These are phyloP conservation scores for Fraxinus albicans DNA, from an alignment of 305 asterid species.

Conservation along the genomic window DNA sequence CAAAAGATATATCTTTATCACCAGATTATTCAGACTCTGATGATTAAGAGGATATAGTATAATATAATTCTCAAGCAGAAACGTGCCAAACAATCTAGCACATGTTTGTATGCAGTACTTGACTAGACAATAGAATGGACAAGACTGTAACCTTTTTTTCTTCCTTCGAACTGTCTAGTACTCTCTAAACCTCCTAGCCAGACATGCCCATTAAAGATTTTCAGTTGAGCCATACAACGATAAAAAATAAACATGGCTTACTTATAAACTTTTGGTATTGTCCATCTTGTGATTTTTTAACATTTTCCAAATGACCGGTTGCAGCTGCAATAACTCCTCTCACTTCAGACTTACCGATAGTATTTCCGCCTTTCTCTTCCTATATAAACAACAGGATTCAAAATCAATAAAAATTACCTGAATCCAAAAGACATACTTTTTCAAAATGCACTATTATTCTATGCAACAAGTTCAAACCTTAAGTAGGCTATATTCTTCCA, in stretches of 20 bases:
- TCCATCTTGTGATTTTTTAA: slow-evolving; percentile 54
- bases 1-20: background rate
- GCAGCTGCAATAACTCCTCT: slow-evolving; percentile 37
- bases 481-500: slow-evolving; percentile 47
- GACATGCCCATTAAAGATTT: background rate
- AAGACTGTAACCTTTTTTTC: background rate
- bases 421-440: slow-evolving; percentile 3
- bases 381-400: slow-evolving; percentile 23
- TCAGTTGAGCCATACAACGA: background rate
- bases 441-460: background rate
- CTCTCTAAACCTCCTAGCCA: background rate
- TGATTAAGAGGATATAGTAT: background rate
- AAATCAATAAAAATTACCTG: background rate
- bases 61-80: slow-evolving; percentile 1
- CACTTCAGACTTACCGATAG: slow-evolving; percentile 31
- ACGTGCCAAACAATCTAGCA: slow-evolving; percentile 9
- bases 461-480: slow-evolving; percentile 46
- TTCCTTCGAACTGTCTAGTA: background rate
- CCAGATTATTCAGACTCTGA: background rate
- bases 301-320: slow-evolving; percentile 42
- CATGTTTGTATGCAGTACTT: background rate
- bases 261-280: slow-evolving; percentile 52
- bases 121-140: background rate
- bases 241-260: slow-evolving; percentile 6
- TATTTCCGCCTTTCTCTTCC: slow-evolving; percentile 47